Conservation (phyloP, 495 filamentous ascomycete species). For the Penicillium antarcticum region DNA sequence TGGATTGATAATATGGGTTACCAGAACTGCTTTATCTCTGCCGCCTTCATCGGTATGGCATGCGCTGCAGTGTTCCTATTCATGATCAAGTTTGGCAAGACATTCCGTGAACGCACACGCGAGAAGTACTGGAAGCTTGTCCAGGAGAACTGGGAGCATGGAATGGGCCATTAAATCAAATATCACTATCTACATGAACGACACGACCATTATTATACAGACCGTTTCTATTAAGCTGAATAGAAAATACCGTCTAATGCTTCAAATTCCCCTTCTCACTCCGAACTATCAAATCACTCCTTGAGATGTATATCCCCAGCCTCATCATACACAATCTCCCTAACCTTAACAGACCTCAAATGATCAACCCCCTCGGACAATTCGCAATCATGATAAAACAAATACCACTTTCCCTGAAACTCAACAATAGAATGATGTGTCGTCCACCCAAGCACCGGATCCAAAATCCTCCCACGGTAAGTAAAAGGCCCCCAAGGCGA, state of each 20-base stretch:
- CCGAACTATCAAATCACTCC: not conserved
- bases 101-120: slow-evolving; percentile 32
- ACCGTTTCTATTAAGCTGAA: not conserved
- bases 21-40: slow-evolving; percentile 62
- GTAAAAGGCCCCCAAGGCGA: slow-evolving; percentile 66
- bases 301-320: slow-evolving; percentile 53
- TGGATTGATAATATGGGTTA: slow-evolving; percentile 59
- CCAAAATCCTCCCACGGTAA: slow-evolving; percentile 65
- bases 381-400: slow-evolving; percentile 72
- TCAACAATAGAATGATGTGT: slow-evolving; percentile 77
- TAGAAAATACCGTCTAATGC: not conserved
- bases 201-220: not conserved
- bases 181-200: not conserved
- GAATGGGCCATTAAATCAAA: slow-evolving; percentile 33
- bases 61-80: slow-evolving; percentile 51
- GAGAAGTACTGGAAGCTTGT: slow-evolving; percentile 44
- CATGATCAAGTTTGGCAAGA: slow-evolving; percentile 55
- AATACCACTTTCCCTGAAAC: slow-evolving; percentile 63
- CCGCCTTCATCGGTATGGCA: slow-evolving; percentile 56
- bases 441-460: slow-evolving; percentile 75
- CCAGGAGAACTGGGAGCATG: slow-evolving; percentile 35
- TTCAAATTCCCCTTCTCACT: not conserved
- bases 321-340: slow-evolving; percentile 67
- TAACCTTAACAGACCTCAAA: slow-evolving; percentile 64
- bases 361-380: slow-evolving; percentile 61